These are phyloP conservation scores for Populus hybrid DNA, from an alignment of 441 rosid genomes.

Conservation along the genomic window DNA sequence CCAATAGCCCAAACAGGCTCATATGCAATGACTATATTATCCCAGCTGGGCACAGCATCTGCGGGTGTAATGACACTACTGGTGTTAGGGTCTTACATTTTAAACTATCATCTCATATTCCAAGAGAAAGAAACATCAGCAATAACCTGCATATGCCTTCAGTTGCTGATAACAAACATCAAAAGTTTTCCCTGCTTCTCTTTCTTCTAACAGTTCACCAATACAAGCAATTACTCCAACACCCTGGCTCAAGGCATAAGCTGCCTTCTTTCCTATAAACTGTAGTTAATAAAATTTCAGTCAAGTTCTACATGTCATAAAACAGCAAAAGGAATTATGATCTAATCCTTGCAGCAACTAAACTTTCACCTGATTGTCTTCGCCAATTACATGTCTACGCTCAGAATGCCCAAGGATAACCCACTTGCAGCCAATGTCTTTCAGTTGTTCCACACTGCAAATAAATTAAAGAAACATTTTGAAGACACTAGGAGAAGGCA, in stretches of 20 bases:
- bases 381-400: constrained; percentile 91
- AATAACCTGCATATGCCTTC: too few relatives aligned
- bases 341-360: not conserved
- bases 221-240: too few relatives aligned
- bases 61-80: constrained; percentile 3
- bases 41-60: constrained; percentile 92
- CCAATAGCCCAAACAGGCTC: constrained; percentile 99
- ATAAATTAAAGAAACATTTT: constrained; percentile 8
- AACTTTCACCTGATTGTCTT: constrained; percentile 66
- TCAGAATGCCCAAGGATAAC: constrained; percentile 97
- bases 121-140: too few relatives aligned
- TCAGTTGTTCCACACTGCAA: constrained; percentile 82
- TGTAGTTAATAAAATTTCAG: too few relatives aligned
- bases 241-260: too few relatives aligned
- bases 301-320: too few relatives aligned
- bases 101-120: too few relatives aligned
- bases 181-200: too few relatives aligned
- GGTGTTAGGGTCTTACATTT: not conserved
- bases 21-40: constrained; percentile 82
- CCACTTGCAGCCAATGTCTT: constrained; percentile 93
- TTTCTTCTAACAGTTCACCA: too few relatives aligned
- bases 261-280: too few relatives aligned
- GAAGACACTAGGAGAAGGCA: not conserved
- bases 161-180: too few relatives aligned
- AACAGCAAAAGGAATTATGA: not conserved